Percentiles rank a stretch among this genome's conserved stretches.
These are phyloP conservation scores for Arthrobotrys iridis DNA, from an alignment of 2,329 filamentous ascomycete genomes.

Conservation along the genomic window DNA sequence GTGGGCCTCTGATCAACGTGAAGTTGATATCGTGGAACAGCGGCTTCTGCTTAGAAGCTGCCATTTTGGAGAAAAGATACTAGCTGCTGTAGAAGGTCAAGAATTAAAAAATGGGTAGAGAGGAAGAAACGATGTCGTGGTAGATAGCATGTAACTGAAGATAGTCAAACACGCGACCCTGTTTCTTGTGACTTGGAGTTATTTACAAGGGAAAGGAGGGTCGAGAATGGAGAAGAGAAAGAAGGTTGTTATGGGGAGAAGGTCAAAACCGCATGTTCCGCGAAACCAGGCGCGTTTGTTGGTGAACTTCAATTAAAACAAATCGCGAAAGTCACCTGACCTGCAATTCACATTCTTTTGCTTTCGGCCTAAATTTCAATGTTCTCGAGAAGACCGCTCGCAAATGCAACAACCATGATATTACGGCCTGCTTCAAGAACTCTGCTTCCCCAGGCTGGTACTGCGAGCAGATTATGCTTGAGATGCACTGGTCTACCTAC, in stretches of 20 bases:
- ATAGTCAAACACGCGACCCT: conserved; percentile 2
- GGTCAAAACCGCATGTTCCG: not conserved
- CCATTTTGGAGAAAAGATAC: conserved; percentile 23
- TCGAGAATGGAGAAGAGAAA: not conserved
- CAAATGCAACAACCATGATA: conserved; percentile 31
- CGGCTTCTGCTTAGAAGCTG: conserved; percentile 35
- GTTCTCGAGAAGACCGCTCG: not conserved
- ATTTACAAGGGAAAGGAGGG: not conserved
- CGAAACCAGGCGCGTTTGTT: conserved; percentile 35
- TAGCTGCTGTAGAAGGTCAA: not conserved
- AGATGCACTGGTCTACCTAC: conserved; percentile 1
- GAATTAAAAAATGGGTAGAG: not conserved
- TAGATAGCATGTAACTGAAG: conserved; percentile 14
- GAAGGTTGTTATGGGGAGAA: conserved; percentile 20
- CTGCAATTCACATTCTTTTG: conserved; percentile 19
- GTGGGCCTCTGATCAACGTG: conserved; percentile 47
- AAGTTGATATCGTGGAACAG: conserved; percentile 52
- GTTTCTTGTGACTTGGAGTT: not conserved
- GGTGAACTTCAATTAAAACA: conserved; percentile 6
- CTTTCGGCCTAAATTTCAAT: conserved; percentile 15
- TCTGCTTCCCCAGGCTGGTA: not conserved
- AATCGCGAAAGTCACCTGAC: conserved; percentile 47
- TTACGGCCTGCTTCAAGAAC: conserved; percentile 21
- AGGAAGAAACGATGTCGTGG: not conserved
- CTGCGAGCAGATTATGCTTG: conserved; percentile 24